These are phyloP conservation scores for Eimeria praecox DNA, from an alignment of 169 alveolate genomes.

Conservation along the genomic window DNA sequence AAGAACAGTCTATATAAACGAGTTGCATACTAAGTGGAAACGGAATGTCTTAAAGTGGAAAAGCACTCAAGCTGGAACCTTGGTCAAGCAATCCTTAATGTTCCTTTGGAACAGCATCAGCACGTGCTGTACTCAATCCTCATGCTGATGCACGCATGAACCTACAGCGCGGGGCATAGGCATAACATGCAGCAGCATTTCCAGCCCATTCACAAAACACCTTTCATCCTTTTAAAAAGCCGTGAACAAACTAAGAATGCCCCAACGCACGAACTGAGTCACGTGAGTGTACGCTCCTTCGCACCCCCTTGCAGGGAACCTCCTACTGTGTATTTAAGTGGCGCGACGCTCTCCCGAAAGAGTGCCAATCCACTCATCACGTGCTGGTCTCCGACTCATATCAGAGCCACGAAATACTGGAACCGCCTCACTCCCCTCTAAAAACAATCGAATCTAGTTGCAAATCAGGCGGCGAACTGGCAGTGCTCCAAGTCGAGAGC, in stretches of 20 bases:
- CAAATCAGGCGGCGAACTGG: neutral
- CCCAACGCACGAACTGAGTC: neutral
- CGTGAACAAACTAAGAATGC: neutral
- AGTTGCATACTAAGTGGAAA: neutral
- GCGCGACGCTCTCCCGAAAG: neutral
- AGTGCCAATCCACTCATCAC: neutral
- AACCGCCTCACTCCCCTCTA: too few species aligned
- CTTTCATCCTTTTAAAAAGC: neutral
- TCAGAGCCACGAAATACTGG: too few species aligned
- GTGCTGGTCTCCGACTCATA: too few species aligned
- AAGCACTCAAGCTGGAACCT: neutral
- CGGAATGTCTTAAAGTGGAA: neutral
- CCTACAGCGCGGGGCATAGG: neutral
- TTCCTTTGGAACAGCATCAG: neutral
- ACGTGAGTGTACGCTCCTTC: neutral
- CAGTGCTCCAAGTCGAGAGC: too few species aligned
- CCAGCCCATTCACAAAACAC: neutral
- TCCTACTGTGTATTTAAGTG: too few species aligned
- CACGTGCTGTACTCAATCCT: neutral
- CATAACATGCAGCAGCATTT: neutral
- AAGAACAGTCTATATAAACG: neutral
- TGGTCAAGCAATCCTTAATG: neutral
- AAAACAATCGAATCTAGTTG: too few species aligned
- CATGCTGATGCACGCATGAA: neutral
- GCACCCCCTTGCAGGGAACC: neutral